Conservation (phyloP, 331 rosid species). For the Spiraea crenata region DNA sequence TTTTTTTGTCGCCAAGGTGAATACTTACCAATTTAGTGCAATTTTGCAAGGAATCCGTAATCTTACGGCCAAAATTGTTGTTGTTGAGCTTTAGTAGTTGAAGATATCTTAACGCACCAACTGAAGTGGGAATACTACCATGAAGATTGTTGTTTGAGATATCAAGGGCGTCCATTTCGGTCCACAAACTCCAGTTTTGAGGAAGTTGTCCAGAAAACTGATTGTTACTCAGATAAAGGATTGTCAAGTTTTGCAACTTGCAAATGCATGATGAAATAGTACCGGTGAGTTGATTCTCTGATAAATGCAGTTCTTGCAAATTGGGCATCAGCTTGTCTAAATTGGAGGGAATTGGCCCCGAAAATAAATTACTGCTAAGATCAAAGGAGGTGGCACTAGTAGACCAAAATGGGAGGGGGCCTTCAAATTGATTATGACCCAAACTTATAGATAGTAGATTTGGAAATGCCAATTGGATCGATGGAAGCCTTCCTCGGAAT, state of each 20-base stretch:
- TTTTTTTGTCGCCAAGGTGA: constrained; percentile 11
- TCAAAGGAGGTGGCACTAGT: too few relatives aligned
- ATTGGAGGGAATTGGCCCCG: too few relatives aligned
- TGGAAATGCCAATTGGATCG: too few relatives aligned
- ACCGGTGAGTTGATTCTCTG: too few relatives aligned
- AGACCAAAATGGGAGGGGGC: constrained; percentile 19
- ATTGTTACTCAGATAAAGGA: too few relatives aligned
- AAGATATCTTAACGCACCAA: constrained; percentile 15
- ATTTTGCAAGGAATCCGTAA: constrained; percentile 12
- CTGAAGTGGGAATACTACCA: constrained; percentile 10
- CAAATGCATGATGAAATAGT: too few relatives aligned
- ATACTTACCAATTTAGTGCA: not conserved
- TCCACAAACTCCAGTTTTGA: not conserved
- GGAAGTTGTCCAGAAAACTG: too few relatives aligned
- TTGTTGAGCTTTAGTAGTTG: not conserved
- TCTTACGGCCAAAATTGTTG: constrained; percentile 17
- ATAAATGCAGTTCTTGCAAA: too few relatives aligned
- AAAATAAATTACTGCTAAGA: too few relatives aligned
- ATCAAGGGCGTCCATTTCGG: not conserved
- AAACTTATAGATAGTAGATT: not conserved
- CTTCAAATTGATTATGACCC: constrained; percentile 20
- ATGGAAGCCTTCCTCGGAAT: too few relatives aligned
- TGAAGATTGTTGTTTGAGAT: constrained; percentile 15
- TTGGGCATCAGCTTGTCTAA: too few relatives aligned
- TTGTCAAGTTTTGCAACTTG: too few relatives aligned